These are phyloP conservation scores for Dichotomocladium elegans DNA, from an alignment of 371 early-diverging fungal species.

Conservation along the genomic window DNA sequence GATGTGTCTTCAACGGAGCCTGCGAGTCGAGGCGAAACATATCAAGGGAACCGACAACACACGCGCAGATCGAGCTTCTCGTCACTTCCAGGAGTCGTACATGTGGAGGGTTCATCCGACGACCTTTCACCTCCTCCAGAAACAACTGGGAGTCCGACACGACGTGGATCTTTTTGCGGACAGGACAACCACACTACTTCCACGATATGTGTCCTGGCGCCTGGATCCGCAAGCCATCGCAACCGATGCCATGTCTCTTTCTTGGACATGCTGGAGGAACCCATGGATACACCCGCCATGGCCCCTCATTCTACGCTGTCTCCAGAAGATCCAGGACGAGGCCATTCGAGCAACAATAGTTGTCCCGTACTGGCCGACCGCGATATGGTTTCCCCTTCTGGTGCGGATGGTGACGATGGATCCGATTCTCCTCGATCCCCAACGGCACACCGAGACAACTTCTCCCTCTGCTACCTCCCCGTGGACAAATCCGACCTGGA, in stretches of 20 bases:
- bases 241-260: not conserved
- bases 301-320: not conserved
- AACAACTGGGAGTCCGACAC: too few species aligned
- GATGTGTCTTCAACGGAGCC: slow-evolving; percentile 12
- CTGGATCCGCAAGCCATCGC: slow-evolving; percentile 2
- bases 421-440: slow-evolving; percentile 1
- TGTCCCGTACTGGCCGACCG: slow-evolving; percentile 3
- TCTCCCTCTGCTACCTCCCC: slow-evolving; percentile 5
- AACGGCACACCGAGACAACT: not conserved
- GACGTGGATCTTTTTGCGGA: too few species aligned
- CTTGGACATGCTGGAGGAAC: not conserved
- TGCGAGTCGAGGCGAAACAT: too few species aligned
- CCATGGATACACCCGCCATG: slow-evolving; percentile 4
- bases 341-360: not conserved
- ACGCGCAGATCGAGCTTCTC: too few species aligned
- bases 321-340: not conserved
- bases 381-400: slow-evolving; percentile 16
- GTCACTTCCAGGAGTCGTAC: too few species aligned
- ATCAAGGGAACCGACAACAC: too few species aligned
- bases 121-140: too few species aligned
- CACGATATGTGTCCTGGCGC: too few species aligned
- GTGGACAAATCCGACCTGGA: slow-evolving; percentile 6
- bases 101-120: too few species aligned
- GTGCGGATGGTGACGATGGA: not conserved
- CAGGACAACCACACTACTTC: too few species aligned